These are phyloP conservation scores for Podosphaera xanthii DNA, from an alignment of 2,329 filamentous ascomycete genomes.

Conservation along the genomic window DNA sequence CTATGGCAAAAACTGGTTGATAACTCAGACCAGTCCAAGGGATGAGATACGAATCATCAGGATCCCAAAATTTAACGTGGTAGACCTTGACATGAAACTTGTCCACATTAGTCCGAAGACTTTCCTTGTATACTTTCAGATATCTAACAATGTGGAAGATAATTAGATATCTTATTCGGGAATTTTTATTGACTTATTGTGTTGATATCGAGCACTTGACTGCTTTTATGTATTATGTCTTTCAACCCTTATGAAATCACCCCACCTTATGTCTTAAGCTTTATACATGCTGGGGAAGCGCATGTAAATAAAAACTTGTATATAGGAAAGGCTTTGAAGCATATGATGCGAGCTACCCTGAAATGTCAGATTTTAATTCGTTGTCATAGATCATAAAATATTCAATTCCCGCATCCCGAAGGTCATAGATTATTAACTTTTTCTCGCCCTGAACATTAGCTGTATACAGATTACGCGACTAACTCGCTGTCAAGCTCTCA, in stretches of 20 bases:
- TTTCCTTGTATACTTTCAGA: not conserved
- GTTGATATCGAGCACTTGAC: not conserved
- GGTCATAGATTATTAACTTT: too few species aligned
- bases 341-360: too few species aligned
- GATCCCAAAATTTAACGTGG: not conserved
- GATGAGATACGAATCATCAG: not conserved
- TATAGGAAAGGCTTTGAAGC: not conserved
- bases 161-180: not conserved
- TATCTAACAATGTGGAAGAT: not conserved
- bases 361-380: too few species aligned
- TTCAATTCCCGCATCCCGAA: too few species aligned
- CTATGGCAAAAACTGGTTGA: slow-evolving; percentile 87
- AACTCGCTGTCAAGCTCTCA: too few species aligned
- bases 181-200: not conserved
- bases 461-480: too few species aligned
- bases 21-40: slow-evolving; percentile 19
- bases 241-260: not conserved
- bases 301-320: not conserved
- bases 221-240: not conserved
- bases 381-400: too few species aligned
- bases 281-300: not conserved
- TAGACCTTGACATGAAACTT: not conserved
- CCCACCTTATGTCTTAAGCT: not conserved
- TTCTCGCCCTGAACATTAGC: too few species aligned
- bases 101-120: not conserved